Evolutionary conservation across 208 protist genomes (phyloP).

Genomic region (Tritrichomonas musculus): DNA sequence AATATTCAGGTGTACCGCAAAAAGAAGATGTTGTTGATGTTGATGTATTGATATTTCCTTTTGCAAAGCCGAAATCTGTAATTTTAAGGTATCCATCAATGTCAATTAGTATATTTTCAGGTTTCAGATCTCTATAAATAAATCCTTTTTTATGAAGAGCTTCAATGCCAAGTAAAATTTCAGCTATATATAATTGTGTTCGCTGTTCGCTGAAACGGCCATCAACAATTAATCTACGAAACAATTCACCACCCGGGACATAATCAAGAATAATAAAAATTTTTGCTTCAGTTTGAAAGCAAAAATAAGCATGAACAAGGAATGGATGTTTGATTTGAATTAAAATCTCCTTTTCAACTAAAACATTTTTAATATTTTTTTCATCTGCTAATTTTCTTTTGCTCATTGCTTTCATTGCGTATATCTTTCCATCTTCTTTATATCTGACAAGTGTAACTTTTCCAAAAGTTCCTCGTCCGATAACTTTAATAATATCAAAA

Average conservation of each 20-base stretch:
- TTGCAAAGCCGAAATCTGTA: constrained; percentile 73
- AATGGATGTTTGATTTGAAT: constrained; percentile 56
- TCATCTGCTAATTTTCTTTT: background rate
- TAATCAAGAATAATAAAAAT: constrained; percentile 65
- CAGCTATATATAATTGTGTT: constrained; percentile 36
- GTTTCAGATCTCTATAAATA: constrained; percentile 60
- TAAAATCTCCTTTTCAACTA: constrained; percentile 60
- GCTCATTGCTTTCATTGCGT: constrained; percentile 1
- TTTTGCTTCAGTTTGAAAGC: constrained; percentile 59
- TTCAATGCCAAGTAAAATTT: constrained; percentile 50
- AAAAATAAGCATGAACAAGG: constrained; percentile 60
- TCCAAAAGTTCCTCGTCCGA: background rate
- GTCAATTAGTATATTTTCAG: constrained; percentile 58
- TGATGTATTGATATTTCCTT: background rate
- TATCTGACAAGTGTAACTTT: constrained; percentile 9
- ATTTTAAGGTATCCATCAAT: constrained; percentile 71
- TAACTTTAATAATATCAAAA: background rate
- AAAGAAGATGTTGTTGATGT: background rate
- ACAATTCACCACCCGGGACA: constrained; percentile 58
- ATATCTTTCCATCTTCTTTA: background rate
- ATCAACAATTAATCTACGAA: constrained; percentile 59
- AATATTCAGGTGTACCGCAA: constrained; percentile 39
- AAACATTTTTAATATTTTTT: constrained; percentile 54
- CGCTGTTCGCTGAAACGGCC: constrained; percentile 19
- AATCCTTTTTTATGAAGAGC: constrained; percentile 51